Evolutionary conservation across 2,329 filamentous ascomycete genomes (phyloP), one percentile per base, ranked within the genome.

Genomic region (Dichotomopilus funicola): DNA sequence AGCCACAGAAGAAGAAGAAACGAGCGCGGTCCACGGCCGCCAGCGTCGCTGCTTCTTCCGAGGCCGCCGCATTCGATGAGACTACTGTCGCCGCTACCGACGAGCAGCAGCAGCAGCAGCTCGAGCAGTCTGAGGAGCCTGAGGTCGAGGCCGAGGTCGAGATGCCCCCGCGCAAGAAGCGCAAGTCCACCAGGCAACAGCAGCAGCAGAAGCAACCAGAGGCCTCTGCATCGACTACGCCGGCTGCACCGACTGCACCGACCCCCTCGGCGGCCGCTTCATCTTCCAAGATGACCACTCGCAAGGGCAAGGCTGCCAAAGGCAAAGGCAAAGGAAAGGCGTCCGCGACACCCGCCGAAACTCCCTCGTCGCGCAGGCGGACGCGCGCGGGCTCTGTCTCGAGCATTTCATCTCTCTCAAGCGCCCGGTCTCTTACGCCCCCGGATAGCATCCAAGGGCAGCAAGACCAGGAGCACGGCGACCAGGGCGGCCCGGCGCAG

Each of bases 381-480:
- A 63, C 55, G 33, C 63, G 65, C 45, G 62, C 58, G 11, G 53
- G 56, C 33, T 69, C 67, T 10, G 46, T 61, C 10, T 66, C 62
- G 8, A 70, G 66, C 57, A 59, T 59, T 13, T 71, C 69, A n/a
- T 68, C 68, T n/a, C 65, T 71, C 8, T 71, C 69, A 8, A 67
- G 67, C 50, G 65, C 64, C 6, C 61, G 61, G 45, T 70, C 69
- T 6, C 38, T 68, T 50, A 63, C 65, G 42, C 64, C 66, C 41
- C 67, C 66, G 1, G 61, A 57, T 13, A 56, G 50, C 12, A 54
- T 55, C 19, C 57, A 58, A 27, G 19, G 19, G 19, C 19, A 27
- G 19, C 19, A 27, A 27, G 19, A 27, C 19, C 19, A 27, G 19
- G 19, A 27, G 19, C 19, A 27, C 19, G 19, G 19, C 19, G 19